Evolutionary conservation across 2,329 filamentous ascomycete species (phyloP), one percentile per base, ranked within the genome.

Genomic region (Microsporum audouinii): DNA sequence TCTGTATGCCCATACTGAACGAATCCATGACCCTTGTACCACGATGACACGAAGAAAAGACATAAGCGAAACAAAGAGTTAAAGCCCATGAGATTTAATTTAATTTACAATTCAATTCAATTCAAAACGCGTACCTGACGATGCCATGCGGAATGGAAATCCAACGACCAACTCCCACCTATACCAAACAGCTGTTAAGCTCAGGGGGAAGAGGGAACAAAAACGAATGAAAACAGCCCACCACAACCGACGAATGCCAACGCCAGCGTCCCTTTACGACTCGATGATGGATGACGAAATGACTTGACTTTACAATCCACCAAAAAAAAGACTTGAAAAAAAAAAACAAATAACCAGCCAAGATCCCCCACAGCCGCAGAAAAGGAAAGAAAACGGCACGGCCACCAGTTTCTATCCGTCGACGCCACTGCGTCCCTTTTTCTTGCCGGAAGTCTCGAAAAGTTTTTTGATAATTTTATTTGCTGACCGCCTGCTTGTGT

Each of bases 231-330:
- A 66, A 63, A 68, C 67, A 67, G 66, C 14, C 14, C 39, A n/a
- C 6, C n/a, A 43, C 69, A 65, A n/a, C 33, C 31, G 36, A 55
- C 31, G n/a, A 55, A 36, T 55, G 33, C 31, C 31, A 34, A 70
- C 69, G 71, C 49, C 33, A 34, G 49, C 31, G 49, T 55, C 71
- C 71, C 71, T 75, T 69, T 74, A 76, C 72, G 74, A 76, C 75
- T 76, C 74, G 72, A 76, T 74, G 74, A 76, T 72, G 74, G 73
- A 76, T 74, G 74, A 76, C 71, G 74, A 73, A 71, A 76, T 73
- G 74, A 76, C 71, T 36, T 55, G 74, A 76, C 71, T 36, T 55
- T 55, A 55, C 33, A 33, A 17, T 17, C 71, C 68, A 70, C 60
- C 41, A 60, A 33, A 57, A 64, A 34, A 47, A 57, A 43, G 45